A percentile compares a stretch with the other conserved stretches of the same genome.
These are phyloP conservation scores for Microcyclosporella mali DNA, from an alignment of 2,329 filamentous ascomycete species.

Conservation along the genomic window DNA sequence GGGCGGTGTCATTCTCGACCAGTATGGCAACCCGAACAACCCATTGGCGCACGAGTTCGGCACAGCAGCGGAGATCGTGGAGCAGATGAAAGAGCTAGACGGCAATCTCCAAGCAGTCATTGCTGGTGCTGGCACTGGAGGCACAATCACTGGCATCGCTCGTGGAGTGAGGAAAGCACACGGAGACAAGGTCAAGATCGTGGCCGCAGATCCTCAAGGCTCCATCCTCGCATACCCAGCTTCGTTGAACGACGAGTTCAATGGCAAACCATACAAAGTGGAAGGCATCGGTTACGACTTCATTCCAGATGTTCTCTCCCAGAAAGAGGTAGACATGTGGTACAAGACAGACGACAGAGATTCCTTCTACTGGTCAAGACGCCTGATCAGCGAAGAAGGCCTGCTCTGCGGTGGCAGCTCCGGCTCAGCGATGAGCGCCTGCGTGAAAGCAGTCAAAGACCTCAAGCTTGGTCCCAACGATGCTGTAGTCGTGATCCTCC, in stretches of 20 bases:
- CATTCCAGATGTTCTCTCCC: slow-evolving; percentile 86
- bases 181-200: slow-evolving; percentile 74
- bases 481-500: slow-evolving; percentile 81
- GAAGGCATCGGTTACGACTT: slow-evolving; percentile 99
- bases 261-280: slow-evolving; percentile 88
- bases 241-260: slow-evolving; percentile 68
- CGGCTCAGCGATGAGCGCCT: slow-evolving; percentile 81
- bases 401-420: slow-evolving; percentile 89
- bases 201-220: slow-evolving; percentile 87
- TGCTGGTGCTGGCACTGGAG: slow-evolving; percentile 89
- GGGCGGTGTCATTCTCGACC: slow-evolving; percentile 93
- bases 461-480: slow-evolving; percentile 73
- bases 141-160: slow-evolving; percentile 87
- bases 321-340: slow-evolving; percentile 78
- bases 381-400: slow-evolving; percentile 89
- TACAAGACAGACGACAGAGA: slow-evolving; percentile 96
- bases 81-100: slow-evolving; percentile 57
- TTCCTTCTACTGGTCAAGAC: slow-evolving; percentile 82
- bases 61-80: slow-evolving; percentile 94
- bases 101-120: slow-evolving; percentile 78
- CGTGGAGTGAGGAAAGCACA: slow-evolving; percentile 75
- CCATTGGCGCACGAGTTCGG: slow-evolving; percentile 88
- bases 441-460: slow-evolving; percentile 70
- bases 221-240: slow-evolving; percentile 84
- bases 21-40: slow-evolving; percentile 89